Conservation (phyloP, 2,329 filamentous ascomycete genomes). For the Calonectria crousiana region DNA sequence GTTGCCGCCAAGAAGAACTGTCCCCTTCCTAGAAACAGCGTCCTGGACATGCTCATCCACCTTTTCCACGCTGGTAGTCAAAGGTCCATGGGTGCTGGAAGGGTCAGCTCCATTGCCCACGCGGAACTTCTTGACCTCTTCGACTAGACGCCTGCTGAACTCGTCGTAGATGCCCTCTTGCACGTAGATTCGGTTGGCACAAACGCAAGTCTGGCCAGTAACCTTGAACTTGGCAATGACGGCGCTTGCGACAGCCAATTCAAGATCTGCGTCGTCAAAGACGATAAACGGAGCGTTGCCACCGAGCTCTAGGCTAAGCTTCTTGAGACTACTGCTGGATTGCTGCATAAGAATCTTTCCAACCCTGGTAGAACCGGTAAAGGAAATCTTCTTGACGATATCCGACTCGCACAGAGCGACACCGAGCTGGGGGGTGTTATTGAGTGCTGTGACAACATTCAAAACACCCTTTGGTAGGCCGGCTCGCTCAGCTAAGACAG, state of each 20-base stretch:
- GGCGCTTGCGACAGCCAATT: constrained; percentile 71
- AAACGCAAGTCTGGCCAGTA: constrained; percentile 91
- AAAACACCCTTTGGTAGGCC: background rate
- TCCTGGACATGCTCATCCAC: background rate
- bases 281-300: constrained; percentile 13
- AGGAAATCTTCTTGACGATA: constrained; percentile 20
- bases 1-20: background rate
- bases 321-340: constrained; percentile 8
- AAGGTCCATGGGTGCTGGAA: background rate
- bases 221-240: constrained; percentile 87
- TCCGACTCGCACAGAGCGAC: background rate
- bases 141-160: background rate
- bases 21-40: background rate
- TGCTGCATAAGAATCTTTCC: constrained; percentile 16
- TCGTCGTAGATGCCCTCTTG: background rate
- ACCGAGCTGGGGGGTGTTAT: constrained; percentile 1
- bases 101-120: background rate
- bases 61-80: constrained; percentile 2
- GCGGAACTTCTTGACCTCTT: constrained; percentile 1
- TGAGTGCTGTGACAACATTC: background rate
- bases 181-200: constrained; percentile 43
- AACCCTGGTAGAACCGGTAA: constrained; percentile 13
- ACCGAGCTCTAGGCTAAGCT: constrained; percentile 17
- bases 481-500: background rate
- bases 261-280: constrained; percentile 74